Percentiles rank a stretch among this genome's conserved stretches.
Conservation (phyloP, 2,329 filamentous ascomycete species). For the Clonostachys sp. region DNA sequence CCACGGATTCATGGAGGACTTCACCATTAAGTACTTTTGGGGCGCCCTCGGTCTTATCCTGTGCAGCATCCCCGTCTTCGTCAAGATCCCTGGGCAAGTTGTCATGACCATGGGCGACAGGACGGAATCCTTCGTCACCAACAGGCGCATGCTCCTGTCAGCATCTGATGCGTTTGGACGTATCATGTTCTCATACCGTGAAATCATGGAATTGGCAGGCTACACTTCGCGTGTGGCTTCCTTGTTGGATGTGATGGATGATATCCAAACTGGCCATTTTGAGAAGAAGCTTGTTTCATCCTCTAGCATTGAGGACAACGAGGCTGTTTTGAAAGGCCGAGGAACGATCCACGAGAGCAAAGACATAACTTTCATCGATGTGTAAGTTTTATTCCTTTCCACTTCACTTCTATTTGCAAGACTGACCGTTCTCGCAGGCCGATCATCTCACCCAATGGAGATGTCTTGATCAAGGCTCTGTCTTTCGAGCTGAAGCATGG, state of each 20-base stretch:
- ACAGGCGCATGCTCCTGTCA: constrained; percentile 83
- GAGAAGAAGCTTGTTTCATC: constrained; percentile 96
- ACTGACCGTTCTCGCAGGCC: constrained; percentile 42
- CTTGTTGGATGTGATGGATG: constrained; percentile 88
- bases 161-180: constrained; percentile 94
- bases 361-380: constrained; percentile 79
- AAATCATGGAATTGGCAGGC: constrained; percentile 91
- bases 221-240: constrained; percentile 91
- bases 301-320: constrained; percentile 75
- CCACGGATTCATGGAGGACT: constrained; percentile 99
- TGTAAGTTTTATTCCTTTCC: constrained; percentile 42
- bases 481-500: constrained; percentile 84
- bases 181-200: constrained; percentile 97
- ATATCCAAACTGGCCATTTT: constrained; percentile 84
- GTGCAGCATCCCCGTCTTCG: constrained; percentile 93
- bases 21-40: constrained; percentile 99
- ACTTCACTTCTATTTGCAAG: neutral
- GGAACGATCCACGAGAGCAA: constrained; percentile 78
- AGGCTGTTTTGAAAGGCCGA: constrained; percentile 75
- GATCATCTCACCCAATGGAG: constrained; percentile 94
- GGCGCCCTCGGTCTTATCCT: constrained; percentile 86
- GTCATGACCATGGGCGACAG: constrained; percentile 65
- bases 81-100: constrained; percentile 75
- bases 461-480: constrained; percentile 80
- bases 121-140: constrained; percentile 83